Base-by-base conservation (phyloP, 495 filamentous ascomycete genomes). In the Aspergillus baeticus region DNA sequence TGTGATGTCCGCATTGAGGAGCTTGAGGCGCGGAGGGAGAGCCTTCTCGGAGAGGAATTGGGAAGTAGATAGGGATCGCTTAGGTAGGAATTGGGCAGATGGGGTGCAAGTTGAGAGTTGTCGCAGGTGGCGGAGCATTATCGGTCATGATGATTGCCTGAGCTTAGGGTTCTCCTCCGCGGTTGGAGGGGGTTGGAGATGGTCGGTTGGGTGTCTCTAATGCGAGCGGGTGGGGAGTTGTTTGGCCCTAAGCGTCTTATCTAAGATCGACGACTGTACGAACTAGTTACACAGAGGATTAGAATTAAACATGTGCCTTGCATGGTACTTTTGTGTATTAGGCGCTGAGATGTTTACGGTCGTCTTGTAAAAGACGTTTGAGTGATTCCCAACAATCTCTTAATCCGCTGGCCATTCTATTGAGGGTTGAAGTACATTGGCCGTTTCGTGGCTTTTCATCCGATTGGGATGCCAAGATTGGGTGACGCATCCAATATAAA, bases 1-100 rank as follows among this genome's bases (percentile, higher is more conserved):
- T 34, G 83, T 83, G 55, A 98, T 81, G 46, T 96, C 91, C 26
- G 78, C 75, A 60, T 96, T 92, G 11, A 84, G 74, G 58, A 96
- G 77, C 60, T 83, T 84, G 15, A 87, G 81, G 0, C 90, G 87
- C 11, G 89, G 84, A 0, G 94, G 93, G 55, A 96, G 75, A 41
- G 76, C 76, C 62, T 88, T 87, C 23, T 69, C 65, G 54, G 58
- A 45, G 33, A 55, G 47, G 46, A 35, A 14, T 53, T 55, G 55
- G 63, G 47, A 69, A 57, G 35, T 67, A 66, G 56, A 76, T 75
- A 21, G 58, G 34, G 54, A 22, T 23, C 21, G 46, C 31, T 46
- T 33, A 46, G 15, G 23, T 10, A 8, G 29, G 45, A 35, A 20
- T 17, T 17, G 15, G 10, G 13, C 22, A 6, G 37, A 44, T 7